Percentiles rank a stretch among this genome's conserved stretches.
Conservation (phyloP, 2,329 filamentous ascomycete species). For the Stagonosporopsis tanaceti region DNA sequence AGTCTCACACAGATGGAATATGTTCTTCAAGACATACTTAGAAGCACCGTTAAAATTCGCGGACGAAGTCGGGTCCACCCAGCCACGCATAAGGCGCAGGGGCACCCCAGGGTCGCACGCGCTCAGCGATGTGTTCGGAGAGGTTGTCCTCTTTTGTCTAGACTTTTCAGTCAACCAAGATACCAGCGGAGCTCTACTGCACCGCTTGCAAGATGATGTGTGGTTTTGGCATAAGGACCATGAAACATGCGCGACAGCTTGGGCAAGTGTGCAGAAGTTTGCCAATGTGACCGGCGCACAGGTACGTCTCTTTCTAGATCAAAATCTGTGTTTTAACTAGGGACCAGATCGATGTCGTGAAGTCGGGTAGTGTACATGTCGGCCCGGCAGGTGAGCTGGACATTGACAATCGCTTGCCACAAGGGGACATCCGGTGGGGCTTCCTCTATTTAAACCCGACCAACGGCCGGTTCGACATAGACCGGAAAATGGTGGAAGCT, state of each 20-base stretch:
- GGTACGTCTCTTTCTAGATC: slow-evolving; percentile 15
- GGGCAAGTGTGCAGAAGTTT: slow-evolving; percentile 55
- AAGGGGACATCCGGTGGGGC: slow-evolving; percentile 44
- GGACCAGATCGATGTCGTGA: slow-evolving; percentile 49
- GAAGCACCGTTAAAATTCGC: slow-evolving; percentile 56
- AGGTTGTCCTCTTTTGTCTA: slow-evolving; percentile 58
- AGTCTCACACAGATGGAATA: slow-evolving; percentile 52
- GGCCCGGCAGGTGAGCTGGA: slow-evolving; percentile 9
- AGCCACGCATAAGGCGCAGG: slow-evolving; percentile 52
- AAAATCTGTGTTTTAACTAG: slow-evolving; percentile 1
- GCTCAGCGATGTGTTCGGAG: slow-evolving; percentile 58
- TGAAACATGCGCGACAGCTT: slow-evolving; percentile 52
- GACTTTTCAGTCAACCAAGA: slow-evolving; percentile 56
- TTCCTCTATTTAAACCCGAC: slow-evolving; percentile 39
- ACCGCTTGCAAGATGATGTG: slow-evolving; percentile 60
- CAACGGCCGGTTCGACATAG: slow-evolving; percentile 44
- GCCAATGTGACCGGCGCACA: slow-evolving; percentile 54
- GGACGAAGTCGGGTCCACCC: slow-evolving; percentile 41
- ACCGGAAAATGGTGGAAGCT: slow-evolving; percentile 43
- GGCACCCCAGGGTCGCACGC: slow-evolving; percentile 58
- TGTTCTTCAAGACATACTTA: slow-evolving; percentile 57
- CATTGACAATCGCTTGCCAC: slow-evolving; percentile 36
- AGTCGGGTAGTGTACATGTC: slow-evolving; percentile 54
- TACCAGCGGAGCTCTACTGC: slow-evolving; percentile 52
- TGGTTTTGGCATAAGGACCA: slow-evolving; percentile 58